Evolutionary conservation across 2,329 filamentous ascomycete species (phyloP).

Genomic region (Colletotrichum musicola): DNA sequence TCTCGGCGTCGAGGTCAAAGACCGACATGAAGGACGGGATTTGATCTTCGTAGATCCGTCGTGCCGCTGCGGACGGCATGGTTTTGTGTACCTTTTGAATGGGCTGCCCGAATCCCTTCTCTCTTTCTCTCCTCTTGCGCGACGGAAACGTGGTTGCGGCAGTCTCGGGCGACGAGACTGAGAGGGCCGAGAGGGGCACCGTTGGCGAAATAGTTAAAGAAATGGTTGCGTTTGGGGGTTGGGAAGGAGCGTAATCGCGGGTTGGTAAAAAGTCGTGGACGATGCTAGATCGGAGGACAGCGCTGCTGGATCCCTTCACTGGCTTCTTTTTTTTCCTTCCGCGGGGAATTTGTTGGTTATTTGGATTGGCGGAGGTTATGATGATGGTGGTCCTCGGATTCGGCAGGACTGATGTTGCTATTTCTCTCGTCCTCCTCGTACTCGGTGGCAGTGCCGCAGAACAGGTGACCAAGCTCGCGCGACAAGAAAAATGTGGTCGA

Average conservation of each 20-base stretch:
- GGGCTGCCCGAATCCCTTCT: slow-evolving; percentile 36
- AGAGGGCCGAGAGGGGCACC: slow-evolving; percentile 22
- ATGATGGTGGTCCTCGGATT: slow-evolving; percentile 1
- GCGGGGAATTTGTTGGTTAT: slow-evolving; percentile 16
- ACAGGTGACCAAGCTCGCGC: slow-evolving; percentile 31
- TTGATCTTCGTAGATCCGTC: slow-evolving; percentile 75
- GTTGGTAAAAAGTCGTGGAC: slow-evolving; percentile 31
- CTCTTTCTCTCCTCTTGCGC: slow-evolving; percentile 40
- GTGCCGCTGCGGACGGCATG: slow-evolving; percentile 73
- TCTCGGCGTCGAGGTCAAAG: slow-evolving; percentile 73
- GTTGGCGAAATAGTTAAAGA: slow-evolving; percentile 33
- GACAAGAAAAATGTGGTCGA: slow-evolving; percentile 25
- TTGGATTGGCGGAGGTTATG: slow-evolving; percentile 8
- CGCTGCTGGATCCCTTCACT: slow-evolving; percentile 64
- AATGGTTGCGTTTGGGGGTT: slow-evolving; percentile 35
- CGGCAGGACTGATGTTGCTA: slow-evolving; percentile 27
- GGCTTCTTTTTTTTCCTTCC: slow-evolving; percentile 20
- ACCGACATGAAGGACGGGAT: slow-evolving; percentile 84
- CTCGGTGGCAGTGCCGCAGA: slow-evolving; percentile 13
- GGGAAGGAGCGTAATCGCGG: slow-evolving; percentile 42
- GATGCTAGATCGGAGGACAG: slow-evolving; percentile 56
- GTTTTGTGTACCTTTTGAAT: slow-evolving; percentile 46
- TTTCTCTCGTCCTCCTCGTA: slow-evolving; percentile 30
- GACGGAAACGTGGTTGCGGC: slow-evolving; percentile 36
- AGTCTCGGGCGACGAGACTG: slow-evolving; percentile 38